phyloP scores from a whole-genome alignment of 2,329 filamentous ascomycete genomes.

The Chalaropsis thielavioides region DNA sequence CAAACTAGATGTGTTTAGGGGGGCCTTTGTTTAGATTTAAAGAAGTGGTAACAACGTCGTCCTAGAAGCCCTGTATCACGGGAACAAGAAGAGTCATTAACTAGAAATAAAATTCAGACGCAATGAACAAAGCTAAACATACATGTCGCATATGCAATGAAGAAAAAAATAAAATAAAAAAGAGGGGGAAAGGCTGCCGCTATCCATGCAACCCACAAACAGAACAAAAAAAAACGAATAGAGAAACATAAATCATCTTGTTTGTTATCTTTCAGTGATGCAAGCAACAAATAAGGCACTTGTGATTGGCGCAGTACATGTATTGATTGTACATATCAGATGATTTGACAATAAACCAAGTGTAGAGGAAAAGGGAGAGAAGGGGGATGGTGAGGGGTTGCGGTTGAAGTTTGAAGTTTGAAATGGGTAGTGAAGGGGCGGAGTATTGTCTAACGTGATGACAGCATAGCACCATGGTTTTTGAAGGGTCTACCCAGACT shows the following conservation, averaged over 20 bases:
- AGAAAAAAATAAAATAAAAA: not conserved
- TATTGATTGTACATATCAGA: conserved; percentile 8
- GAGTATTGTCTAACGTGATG: not conserved
- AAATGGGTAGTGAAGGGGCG: not conserved
- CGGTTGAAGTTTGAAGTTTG: not conserved
- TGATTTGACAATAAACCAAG: not conserved
- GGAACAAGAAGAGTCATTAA: not conserved
- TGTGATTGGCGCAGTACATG: conserved; percentile 1
- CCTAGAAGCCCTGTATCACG: not conserved
- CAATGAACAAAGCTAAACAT: conserved; percentile 5
- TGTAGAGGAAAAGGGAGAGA: not conserved
- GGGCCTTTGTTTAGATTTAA: not conserved
- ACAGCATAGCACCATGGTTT: not conserved
- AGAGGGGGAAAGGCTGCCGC: not conserved
- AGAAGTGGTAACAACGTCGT: not conserved
- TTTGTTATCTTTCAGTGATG: not conserved
- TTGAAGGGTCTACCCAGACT: not conserved
- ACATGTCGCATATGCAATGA: conserved; percentile 4
- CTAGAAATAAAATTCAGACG: conserved; percentile 1
- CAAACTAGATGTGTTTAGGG: not conserved
- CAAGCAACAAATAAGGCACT: conserved; percentile 1
- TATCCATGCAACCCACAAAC: not conserved
- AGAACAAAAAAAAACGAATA: not conserved
- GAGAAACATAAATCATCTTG: not conserved
- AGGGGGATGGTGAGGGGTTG: not conserved